A percentile compares a stretch with the other conserved stretches of the same genome.
Conservation (phyloP, 1,284 basidiomycete genomes). For the Boletellus sp. region DNA sequence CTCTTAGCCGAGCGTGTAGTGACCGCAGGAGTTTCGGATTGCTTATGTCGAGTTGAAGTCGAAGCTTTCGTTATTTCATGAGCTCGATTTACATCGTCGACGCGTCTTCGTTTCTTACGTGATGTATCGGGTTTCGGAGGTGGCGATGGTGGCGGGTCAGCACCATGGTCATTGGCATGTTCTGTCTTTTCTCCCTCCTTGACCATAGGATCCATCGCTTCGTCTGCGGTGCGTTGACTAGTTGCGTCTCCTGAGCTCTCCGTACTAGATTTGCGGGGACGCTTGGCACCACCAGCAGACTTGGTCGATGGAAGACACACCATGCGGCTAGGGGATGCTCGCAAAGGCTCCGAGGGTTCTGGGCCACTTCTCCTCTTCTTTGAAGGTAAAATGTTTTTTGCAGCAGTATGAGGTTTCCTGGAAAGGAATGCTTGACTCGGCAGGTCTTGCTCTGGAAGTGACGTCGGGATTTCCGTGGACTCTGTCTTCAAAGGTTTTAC, state of each 20-base stretch:
- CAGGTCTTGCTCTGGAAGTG: slow-evolving; percentile 36
- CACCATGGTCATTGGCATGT: slow-evolving; percentile 34
- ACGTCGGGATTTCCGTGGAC: slow-evolving; percentile 33
- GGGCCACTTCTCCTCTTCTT: slow-evolving; percentile 5
- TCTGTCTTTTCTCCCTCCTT: slow-evolving; percentile 44
- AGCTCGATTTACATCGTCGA: slow-evolving; percentile 22
- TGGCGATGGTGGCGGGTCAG: slow-evolving; percentile 27
- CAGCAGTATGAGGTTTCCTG: background rate
- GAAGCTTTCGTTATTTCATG: slow-evolving; percentile 24
- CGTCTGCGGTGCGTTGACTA: slow-evolving; percentile 6
- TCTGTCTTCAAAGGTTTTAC: slow-evolving; percentile 17
- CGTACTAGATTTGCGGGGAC: slow-evolving; percentile 25
- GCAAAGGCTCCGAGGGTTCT: slow-evolving; percentile 1
- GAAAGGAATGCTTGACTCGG: slow-evolving; percentile 5
- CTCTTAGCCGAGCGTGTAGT: slow-evolving; percentile 31
- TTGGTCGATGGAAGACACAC: slow-evolving; percentile 4
- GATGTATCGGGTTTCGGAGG: slow-evolving; percentile 17
- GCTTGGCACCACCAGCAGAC: slow-evolving; percentile 19
- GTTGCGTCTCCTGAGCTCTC: slow-evolving; percentile 20
- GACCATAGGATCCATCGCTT: slow-evolving; percentile 6
- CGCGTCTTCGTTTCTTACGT: slow-evolving; percentile 56
- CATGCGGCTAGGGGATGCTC: slow-evolving; percentile 1
- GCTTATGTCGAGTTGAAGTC: slow-evolving; percentile 30
- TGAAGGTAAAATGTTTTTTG: slow-evolving; percentile 2
- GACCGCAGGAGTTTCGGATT: slow-evolving; percentile 28